Base-by-base conservation (phyloP, 2,329 filamentous ascomycete genomes). In the Talaromyces sp. region DNA sequence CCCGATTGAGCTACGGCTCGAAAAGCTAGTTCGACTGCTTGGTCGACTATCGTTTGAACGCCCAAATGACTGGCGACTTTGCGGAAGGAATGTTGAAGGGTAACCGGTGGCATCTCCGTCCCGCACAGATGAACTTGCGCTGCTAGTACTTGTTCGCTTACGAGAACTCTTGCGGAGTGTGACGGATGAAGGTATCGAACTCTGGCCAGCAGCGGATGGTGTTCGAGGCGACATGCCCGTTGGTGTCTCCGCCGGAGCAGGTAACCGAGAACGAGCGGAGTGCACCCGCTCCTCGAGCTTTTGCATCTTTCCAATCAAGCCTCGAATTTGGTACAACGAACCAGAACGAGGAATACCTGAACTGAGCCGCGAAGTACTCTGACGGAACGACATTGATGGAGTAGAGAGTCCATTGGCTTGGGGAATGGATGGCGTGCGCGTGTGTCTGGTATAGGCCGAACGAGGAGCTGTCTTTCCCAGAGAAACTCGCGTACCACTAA, bases 251-350 rank as follows among this genome's bases (percentile, higher is more conserved):
- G 84, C 81, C 2, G 92, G 90, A 1, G 88, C 90, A 2, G 94
- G 94, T 19, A 99, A 83, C 74, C 94, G 96, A 39, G 93, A 97
- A 65, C 91, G 86, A 17, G 88, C 94, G 22, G 88, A 91, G 61
- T 97, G 91, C 9, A 99, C 93, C 45, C 94, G 85, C 62, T 94
- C 90, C 73, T 97, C 94, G 61, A 99, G 86, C 64, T 91, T 89
- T 74, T 97, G 91, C 91, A 97, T 97, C 76, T 97, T 94, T 28
- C 91, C 92, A 59, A 95, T 96, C 63, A 99, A 85, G 31, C 88
- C 89, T 63, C 93, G 90, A 68, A 99, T 96, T 71, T 99, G 94
- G 64, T 89, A 89, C 52, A 99, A 84, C 1, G 94, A 97, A 62
- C 83, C 81, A 31, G 84, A 86, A 61, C 82, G 79, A 45, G 83